Percentiles rank a stretch among this genome's conserved stretches.
Conservation (phyloP, 2,329 filamentous ascomycete genomes). For the Aspergillus fischeri region DNA sequence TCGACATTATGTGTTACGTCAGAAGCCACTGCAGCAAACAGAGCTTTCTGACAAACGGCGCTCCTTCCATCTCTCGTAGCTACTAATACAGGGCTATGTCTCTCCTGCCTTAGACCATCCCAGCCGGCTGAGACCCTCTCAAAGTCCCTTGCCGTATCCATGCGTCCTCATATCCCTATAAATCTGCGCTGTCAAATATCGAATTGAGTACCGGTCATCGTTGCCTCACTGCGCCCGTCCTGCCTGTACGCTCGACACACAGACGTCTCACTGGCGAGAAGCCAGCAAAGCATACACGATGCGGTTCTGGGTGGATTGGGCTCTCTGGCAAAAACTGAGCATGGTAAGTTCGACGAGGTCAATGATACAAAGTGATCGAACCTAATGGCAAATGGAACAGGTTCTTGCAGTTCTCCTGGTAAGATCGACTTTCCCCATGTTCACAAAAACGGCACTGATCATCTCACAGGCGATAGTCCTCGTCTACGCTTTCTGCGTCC, state of each 20-base stretch:
- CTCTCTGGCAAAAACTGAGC: constrained; percentile 83
- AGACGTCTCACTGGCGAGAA: background rate
- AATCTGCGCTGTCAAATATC: background rate
- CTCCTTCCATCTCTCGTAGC: background rate
- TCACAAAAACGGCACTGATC: constrained; percentile 22
- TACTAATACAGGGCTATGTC: background rate
- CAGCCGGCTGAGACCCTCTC: background rate
- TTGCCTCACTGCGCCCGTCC: background rate
- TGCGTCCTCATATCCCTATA: background rate
- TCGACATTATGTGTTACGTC: background rate
- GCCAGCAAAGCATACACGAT: constrained; percentile 18
- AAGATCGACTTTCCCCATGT: constrained; percentile 15
- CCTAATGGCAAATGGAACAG: constrained; percentile 43
- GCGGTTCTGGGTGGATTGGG: constrained; percentile 65
- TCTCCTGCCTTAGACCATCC: background rate
- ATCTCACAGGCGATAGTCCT: constrained; percentile 58
- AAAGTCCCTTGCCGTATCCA: background rate
- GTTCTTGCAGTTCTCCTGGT: constrained; percentile 68
- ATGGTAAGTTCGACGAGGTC: constrained; percentile 59
- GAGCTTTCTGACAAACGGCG: background rate
- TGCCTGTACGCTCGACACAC: background rate
- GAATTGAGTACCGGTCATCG: background rate
- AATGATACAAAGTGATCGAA: background rate
- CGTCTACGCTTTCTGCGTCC: constrained; percentile 61
- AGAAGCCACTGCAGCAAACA: background rate